Conservation (phyloP, 495 filamentous ascomycete species). For the Apodospora peruviana region DNA sequence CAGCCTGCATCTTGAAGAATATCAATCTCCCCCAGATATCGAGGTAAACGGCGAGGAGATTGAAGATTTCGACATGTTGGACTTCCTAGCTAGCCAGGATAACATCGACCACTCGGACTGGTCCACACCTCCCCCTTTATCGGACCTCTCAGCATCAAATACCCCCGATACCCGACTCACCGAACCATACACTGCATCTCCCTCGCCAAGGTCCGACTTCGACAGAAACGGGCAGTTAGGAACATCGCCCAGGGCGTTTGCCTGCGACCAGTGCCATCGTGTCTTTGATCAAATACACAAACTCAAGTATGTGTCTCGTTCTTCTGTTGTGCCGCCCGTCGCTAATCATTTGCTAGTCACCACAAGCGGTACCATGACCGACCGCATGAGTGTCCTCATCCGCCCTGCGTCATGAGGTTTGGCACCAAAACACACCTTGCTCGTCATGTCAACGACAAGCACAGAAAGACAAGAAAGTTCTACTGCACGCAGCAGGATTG, state of each 20-base stretch:
- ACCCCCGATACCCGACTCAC: slow-evolving; percentile 38
- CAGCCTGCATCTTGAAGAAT: slow-evolving; percentile 13
- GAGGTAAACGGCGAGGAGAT: slow-evolving; percentile 15
- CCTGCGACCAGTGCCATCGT: slow-evolving; percentile 37
- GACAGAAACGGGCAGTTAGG: slow-evolving; percentile 5
- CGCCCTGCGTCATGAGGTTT: slow-evolving; percentile 38
- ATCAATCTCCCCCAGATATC: slow-evolving; percentile 11
- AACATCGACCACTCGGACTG: slow-evolving; percentile 25
- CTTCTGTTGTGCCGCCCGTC: not conserved
- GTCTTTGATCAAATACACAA: slow-evolving; percentile 42
- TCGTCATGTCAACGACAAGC: slow-evolving; percentile 48
- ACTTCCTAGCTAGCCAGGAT: slow-evolving; percentile 1
- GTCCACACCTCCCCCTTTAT: slow-evolving; percentile 35
- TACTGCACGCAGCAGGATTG: slow-evolving; percentile 41
- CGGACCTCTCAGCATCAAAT: slow-evolving; percentile 34
- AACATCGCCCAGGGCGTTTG: slow-evolving; percentile 20
- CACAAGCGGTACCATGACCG: slow-evolving; percentile 46
- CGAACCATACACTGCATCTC: slow-evolving; percentile 26
- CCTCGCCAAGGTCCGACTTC: slow-evolving; percentile 28
- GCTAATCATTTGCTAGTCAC: slow-evolving; percentile 23
- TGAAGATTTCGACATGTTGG: slow-evolving; percentile 1
- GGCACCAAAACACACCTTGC: slow-evolving; percentile 49
- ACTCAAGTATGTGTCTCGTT: slow-evolving; percentile 33
- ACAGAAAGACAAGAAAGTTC: slow-evolving; percentile 43
- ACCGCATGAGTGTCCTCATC: slow-evolving; percentile 37